A percentile compares a stretch with the other conserved stretches of the same genome.
Conservation (phyloP, 2,329 filamentous ascomycete species). For the Fusarium mexicanum region DNA sequence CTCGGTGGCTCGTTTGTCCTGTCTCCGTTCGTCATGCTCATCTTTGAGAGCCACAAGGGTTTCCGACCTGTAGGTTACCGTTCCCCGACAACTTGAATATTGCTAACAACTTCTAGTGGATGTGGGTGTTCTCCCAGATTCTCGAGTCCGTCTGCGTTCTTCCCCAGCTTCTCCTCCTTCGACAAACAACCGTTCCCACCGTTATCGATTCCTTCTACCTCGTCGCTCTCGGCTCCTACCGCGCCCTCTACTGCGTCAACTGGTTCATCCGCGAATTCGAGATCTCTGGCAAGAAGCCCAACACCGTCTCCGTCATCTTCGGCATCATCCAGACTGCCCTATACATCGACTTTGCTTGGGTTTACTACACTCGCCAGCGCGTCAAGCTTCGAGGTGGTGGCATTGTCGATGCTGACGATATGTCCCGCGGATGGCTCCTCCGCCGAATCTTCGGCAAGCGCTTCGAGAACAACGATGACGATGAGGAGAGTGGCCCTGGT, state of each 20-base stretch:
- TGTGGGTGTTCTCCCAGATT: slow-evolving; percentile 90
- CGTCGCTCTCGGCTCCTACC: slow-evolving; percentile 85
- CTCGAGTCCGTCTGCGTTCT: slow-evolving; percentile 92
- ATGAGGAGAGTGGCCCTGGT: slow-evolving; percentile 68
- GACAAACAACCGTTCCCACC: slow-evolving; percentile 94
- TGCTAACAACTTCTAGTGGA: slow-evolving; percentile 62
- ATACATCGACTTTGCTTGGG: slow-evolving; percentile 95
- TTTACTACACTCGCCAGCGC: slow-evolving; percentile 92
- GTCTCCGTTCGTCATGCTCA: slow-evolving; percentile 77
- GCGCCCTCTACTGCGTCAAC: slow-evolving; percentile 88
- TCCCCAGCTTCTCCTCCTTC: slow-evolving; percentile 88
- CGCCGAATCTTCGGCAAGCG: slow-evolving; percentile 77
- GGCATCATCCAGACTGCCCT: slow-evolving; percentile 89
- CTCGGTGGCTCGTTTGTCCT: slow-evolving; percentile 71
- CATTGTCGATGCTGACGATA: slow-evolving; percentile 88
- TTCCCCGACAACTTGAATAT: neutral
- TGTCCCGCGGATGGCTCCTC: slow-evolving; percentile 86
- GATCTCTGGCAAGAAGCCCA: slow-evolving; percentile 65
- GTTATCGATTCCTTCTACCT: slow-evolving; percentile 98
- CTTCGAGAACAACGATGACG: slow-evolving; percentile 58
- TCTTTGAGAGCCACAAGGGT: slow-evolving; percentile 66
- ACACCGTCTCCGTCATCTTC: slow-evolving; percentile 82
- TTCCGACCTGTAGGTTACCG: slow-evolving; percentile 60
- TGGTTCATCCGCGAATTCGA: slow-evolving; percentile 81
- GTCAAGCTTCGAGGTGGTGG: slow-evolving; percentile 91